Conservation (phyloP, 306 rosid genomes). For the Benincasa hispida region DNA sequence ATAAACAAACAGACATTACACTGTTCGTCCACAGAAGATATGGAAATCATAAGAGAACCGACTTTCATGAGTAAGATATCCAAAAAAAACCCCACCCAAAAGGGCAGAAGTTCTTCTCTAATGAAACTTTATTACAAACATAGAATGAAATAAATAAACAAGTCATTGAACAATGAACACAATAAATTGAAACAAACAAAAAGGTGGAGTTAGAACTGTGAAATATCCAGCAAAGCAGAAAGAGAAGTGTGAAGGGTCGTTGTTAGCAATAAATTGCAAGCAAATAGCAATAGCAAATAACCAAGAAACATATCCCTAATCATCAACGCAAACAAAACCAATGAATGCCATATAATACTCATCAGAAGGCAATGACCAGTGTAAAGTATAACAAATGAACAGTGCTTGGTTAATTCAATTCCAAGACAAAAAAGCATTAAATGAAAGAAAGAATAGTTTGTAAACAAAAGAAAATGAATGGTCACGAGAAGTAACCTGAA, state of each 20-base stretch:
- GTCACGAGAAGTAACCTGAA: slow-evolving; percentile 6
- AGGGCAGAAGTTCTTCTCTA: neutral
- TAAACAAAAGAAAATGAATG: neutral
- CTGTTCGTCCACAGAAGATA: neutral
- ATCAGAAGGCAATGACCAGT: neutral
- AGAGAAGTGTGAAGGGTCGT: slow-evolving; percentile 25
- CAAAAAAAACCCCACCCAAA: neutral
- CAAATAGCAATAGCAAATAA: neutral
- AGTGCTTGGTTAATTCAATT: neutral
- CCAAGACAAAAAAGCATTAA: neutral
- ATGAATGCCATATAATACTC: neutral
- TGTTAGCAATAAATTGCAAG: slow-evolving; percentile 33
- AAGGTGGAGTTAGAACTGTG: slow-evolving; percentile 20
- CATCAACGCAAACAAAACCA: neutral
- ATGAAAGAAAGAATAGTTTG: neutral
- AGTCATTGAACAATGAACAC: slow-evolving; percentile 27
- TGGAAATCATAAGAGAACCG: neutral
- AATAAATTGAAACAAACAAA: slow-evolving; percentile 17
- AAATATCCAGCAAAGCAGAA: slow-evolving; percentile 20
- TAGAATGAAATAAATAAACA: slow-evolving; percentile 8
- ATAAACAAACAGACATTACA: neutral
- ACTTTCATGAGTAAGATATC: neutral
- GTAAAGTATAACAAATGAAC: neutral
- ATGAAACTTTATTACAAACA: neutral
- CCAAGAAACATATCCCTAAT: neutral